These are phyloP conservation scores for Dryadomyces quercivorus DNA, from an alignment of 2,329 filamentous ascomycete genomes.

Conservation along the genomic window DNA sequence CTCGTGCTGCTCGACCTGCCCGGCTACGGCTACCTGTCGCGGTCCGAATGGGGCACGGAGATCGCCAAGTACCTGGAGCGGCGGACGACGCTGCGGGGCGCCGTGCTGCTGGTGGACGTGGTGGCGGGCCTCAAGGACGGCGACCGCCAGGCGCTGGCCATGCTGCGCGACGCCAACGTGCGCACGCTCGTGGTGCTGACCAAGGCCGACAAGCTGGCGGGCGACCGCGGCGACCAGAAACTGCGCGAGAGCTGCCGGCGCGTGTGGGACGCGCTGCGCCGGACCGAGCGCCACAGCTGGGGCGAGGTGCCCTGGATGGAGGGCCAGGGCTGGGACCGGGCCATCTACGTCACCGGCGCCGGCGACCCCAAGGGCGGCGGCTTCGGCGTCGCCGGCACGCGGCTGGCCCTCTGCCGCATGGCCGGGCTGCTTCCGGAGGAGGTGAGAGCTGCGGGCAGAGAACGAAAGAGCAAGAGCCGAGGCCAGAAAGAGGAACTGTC, in stretches of 20 bases:
- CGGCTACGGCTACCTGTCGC: constrained; percentile 22
- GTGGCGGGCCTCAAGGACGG: constrained; percentile 37
- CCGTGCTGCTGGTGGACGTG: constrained; percentile 39
- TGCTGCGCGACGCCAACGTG: constrained; percentile 31
- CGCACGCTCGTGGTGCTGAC: constrained; percentile 40
- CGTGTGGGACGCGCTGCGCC: constrained; percentile 20
- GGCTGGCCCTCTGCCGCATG: constrained; percentile 21
- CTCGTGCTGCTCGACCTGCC: constrained; percentile 29
- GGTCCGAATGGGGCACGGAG: constrained; percentile 37
- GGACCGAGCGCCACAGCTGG: constrained; percentile 11
- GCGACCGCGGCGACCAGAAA: not conserved
- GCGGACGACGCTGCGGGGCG: constrained; percentile 35
- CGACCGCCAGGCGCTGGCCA: constrained; percentile 33
- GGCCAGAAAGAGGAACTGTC: too few species aligned
- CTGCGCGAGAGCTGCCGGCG: constrained; percentile 15
- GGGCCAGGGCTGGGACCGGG: constrained; percentile 19
- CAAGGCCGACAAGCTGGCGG: constrained; percentile 39
- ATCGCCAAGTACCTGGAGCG: constrained; percentile 37
- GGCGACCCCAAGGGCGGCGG: constrained; percentile 18
- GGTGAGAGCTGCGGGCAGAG: not conserved
- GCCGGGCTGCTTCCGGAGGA: constrained; percentile 18
- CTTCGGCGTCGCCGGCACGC: constrained; percentile 20
- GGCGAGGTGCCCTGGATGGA: constrained; percentile 13
- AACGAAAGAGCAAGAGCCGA: not conserved
- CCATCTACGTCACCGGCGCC: constrained; percentile 22